These are phyloP conservation scores for Daedaleopsis sinensis DNA, from an alignment of 768 basidiomycete species.

Conservation along the genomic window DNA sequence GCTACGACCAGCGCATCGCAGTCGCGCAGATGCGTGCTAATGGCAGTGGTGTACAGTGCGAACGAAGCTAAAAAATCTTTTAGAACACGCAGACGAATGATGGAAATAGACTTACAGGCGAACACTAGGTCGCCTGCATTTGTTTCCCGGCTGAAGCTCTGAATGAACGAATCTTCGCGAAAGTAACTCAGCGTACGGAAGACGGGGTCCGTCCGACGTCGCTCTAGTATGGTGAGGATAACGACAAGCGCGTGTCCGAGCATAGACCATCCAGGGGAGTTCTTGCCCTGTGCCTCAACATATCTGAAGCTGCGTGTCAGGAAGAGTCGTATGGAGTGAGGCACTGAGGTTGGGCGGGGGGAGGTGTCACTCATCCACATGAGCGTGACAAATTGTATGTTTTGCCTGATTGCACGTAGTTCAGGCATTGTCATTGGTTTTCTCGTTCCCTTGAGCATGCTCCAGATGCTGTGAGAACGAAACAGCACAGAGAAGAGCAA, in stretches of 20 bases:
- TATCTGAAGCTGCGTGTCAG: slow-evolving; percentile 26
- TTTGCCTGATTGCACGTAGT: slow-evolving; percentile 12
- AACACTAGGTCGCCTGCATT: slow-evolving; percentile 38
- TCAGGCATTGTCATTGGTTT: neutral
- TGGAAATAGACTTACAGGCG: slow-evolving; percentile 42
- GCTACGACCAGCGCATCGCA: slow-evolving; percentile 34
- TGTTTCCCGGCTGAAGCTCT: slow-evolving; percentile 37
- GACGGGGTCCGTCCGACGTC: neutral
- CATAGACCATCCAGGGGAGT: slow-evolving; percentile 8
- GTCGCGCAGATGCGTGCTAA: slow-evolving; percentile 19
- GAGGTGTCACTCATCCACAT: slow-evolving; percentile 31
- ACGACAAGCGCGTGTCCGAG: slow-evolving; percentile 42
- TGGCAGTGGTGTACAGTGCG: slow-evolving; percentile 43
- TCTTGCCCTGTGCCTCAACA: slow-evolving; percentile 13
- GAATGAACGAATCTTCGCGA: slow-evolving; percentile 39
- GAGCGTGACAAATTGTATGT: slow-evolving; percentile 38
- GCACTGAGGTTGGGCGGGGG: slow-evolving; percentile 9
- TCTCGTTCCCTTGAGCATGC: neutral
- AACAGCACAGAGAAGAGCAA: too few relatives aligned
- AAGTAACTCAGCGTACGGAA: neutral
- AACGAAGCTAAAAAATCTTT: slow-evolving; percentile 44
- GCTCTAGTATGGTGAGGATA: slow-evolving; percentile 35
- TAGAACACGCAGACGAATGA: neutral
- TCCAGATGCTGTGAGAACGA: neutral
- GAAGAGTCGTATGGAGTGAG: slow-evolving; percentile 27